A percentile compares a stretch with the other conserved stretches of the same genome.
These are phyloP conservation scores for Lactarius quietus DNA, from an alignment of 768 basidiomycete species.

Conservation along the genomic window DNA sequence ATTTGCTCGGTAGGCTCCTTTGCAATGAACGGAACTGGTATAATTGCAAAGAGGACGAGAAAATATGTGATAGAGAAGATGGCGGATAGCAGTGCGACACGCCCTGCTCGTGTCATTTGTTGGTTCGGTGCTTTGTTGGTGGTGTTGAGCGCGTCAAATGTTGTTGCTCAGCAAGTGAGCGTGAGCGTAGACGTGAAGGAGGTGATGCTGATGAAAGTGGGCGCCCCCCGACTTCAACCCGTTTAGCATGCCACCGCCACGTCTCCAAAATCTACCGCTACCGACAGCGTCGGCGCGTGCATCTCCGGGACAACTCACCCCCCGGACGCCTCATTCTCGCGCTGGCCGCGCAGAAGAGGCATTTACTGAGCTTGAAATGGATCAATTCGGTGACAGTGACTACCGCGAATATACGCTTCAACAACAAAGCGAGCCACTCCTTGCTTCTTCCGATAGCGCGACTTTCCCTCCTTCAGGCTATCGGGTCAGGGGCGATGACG, in stretches of 20 bases:
- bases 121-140: slow-evolving; percentile 4
- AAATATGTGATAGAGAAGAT: slow-evolving; percentile 49
- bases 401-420: slow-evolving; percentile 34
- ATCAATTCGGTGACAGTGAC: slow-evolving; percentile 40
- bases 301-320: slow-evolving; percentile 37
- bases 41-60: slow-evolving; percentile 50
- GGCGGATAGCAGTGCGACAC: slow-evolving; percentile 45
- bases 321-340: slow-evolving; percentile 61
- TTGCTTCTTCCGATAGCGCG: slow-evolving; percentile 39
- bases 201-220: background rate
- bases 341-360: slow-evolving; percentile 55
- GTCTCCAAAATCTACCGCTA: slow-evolving; percentile 15
- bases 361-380: slow-evolving; percentile 47
- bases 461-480: slow-evolving; percentile 40
- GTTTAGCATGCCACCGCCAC: slow-evolving; percentile 24
- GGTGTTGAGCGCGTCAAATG: background rate
- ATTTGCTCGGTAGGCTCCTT: slow-evolving; percentile 45
- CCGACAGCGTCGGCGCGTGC: slow-evolving; percentile 11
- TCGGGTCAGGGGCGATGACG: slow-evolving; percentile 42
- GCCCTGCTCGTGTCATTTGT: slow-evolving; percentile 61
- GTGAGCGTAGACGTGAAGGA: background rate
- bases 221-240: background rate
- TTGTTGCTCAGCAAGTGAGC: background rate
- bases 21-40: slow-evolving; percentile 54
- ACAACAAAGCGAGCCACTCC: slow-evolving; percentile 44